Evolutionary conservation across 1,139 yeast species (phyloP).

Genomic region (Pichia sp.): DNA sequence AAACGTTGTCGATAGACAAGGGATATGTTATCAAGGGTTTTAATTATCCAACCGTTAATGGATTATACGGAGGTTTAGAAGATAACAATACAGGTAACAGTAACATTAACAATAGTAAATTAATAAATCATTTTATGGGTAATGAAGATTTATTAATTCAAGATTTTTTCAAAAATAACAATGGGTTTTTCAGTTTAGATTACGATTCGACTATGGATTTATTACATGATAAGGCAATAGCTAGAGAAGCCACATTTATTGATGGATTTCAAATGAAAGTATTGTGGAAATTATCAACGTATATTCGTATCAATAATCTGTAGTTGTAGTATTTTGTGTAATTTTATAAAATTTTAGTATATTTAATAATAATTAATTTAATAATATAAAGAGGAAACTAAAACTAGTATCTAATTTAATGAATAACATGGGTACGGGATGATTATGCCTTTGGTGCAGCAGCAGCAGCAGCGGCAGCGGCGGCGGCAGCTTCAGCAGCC

Average conservation of each 20-base stretch:
- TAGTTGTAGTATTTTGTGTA: not conserved
- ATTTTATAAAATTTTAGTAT: too few species aligned
- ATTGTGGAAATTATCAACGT: not conserved
- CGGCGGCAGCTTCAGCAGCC: not conserved
- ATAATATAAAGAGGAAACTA: too few species aligned
- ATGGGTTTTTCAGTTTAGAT: too few species aligned
- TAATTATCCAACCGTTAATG: conserved; percentile 6
- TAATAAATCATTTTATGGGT: too few species aligned
- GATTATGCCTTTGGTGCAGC: too few species aligned
- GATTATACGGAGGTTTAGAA: not conserved
- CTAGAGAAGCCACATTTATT: not conserved
- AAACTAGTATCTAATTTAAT: too few species aligned
- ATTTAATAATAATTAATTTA: too few species aligned
- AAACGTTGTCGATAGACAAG: conserved; percentile 7
- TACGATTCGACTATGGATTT: not conserved
- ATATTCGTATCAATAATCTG: not conserved
- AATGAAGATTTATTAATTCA: too few species aligned
- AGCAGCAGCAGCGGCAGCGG: not conserved
- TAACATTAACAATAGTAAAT: too few species aligned
- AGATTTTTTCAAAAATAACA: too few species aligned
- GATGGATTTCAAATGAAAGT: not conserved
- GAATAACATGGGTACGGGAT: too few species aligned
- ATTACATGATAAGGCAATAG: not conserved
- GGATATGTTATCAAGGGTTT: conserved; percentile 7
- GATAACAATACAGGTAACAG: too few species aligned